A percentile compares a stretch with the other conserved stretches of the same genome.
phyloP scores from a whole-genome alignment of 805 yeast genomes.

The Saccharomycopsis schoenii region DNA sequence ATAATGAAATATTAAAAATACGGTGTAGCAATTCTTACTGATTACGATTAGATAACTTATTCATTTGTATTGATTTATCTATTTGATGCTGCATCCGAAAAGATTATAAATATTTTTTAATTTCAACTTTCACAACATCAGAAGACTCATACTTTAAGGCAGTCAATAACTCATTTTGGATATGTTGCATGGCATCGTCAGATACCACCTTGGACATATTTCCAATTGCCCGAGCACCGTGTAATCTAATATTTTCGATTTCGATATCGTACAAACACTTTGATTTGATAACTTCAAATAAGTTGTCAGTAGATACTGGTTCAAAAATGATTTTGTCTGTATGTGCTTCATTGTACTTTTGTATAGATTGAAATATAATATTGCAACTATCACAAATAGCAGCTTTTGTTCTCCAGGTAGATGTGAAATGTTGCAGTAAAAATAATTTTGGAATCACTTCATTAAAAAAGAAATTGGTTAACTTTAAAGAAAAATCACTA shows the following conservation, averaged over 20 bases:
- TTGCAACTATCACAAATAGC: slow-evolving; percentile 34
- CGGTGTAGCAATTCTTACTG: too few species aligned
- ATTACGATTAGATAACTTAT: background rate
- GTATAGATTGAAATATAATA: slow-evolving; percentile 19
- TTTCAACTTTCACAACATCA: slow-evolving; percentile 35
- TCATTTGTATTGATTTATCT: background rate
- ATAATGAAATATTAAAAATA: too few species aligned
- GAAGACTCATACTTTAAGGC: slow-evolving; percentile 32
- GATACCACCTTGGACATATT: slow-evolving; percentile 19
- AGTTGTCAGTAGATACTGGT: slow-evolving; percentile 8
- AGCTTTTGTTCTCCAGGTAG: slow-evolving; percentile 55
- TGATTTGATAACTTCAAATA: slow-evolving; percentile 23
- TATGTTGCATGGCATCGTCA: slow-evolving; percentile 20
- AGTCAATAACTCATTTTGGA: slow-evolving; percentile 15
- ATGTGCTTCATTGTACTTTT: background rate
- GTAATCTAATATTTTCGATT: slow-evolving; percentile 53
- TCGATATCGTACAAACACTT: slow-evolving; percentile 31
- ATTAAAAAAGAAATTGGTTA: slow-evolving; percentile 25
- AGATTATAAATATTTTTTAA: slow-evolving; percentile 19
- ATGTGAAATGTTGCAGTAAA: slow-evolving; percentile 23
- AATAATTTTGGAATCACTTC: slow-evolving; percentile 23
- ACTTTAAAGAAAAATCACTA: slow-evolving; percentile 19
- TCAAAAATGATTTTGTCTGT: slow-evolving; percentile 1
- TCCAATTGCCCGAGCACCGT: slow-evolving; percentile 32
- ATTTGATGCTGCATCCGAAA: background rate